These are phyloP conservation scores for Daldinia grandis DNA, from an alignment of 495 filamentous ascomycete genomes.

Conservation along the genomic window DNA sequence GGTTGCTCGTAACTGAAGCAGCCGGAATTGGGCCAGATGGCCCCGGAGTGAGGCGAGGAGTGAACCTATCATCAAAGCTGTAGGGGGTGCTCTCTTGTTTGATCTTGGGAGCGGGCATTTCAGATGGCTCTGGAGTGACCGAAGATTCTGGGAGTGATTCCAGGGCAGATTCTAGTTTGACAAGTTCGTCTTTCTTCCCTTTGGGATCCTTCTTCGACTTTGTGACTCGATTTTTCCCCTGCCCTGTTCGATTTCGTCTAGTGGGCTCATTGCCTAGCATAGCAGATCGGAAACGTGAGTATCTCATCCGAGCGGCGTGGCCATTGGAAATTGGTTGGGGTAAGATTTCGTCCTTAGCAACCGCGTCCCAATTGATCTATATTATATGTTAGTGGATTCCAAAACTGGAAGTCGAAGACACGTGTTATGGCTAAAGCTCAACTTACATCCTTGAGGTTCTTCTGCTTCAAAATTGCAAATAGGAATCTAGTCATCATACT, in stretches of 20 bases:
- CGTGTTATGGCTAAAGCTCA: not conserved
- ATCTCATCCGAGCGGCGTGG: conserved; percentile 84
- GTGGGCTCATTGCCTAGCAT: conserved; percentile 54
- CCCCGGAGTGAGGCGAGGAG: conserved; percentile 42
- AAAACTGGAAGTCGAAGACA: not conserved
- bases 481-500: conserved; percentile 68
- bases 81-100: conserved; percentile 47
- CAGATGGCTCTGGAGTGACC: conserved; percentile 11
- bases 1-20: conserved; percentile 17
- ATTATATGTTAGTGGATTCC: conserved; percentile 8
- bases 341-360: conserved; percentile 63
- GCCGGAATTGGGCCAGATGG: conserved; percentile 23
- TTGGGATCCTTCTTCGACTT: conserved; percentile 55
- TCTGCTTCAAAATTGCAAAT: conserved; percentile 78
- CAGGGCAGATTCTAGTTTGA: conserved; percentile 41
- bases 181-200: conserved; percentile 41
- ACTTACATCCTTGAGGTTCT: conserved; percentile 75
- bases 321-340: conserved; percentile 74
- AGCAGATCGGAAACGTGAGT: conserved; percentile 68
- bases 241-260: conserved; percentile 49
- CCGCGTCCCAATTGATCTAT: conserved; percentile 78
- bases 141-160: conserved; percentile 32
- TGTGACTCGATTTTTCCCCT: conserved; percentile 45
- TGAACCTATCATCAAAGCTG: conserved; percentile 32
- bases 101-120: conserved; percentile 41